Conservation (phyloP, 2,329 filamentous ascomycete species). For the Monosporascus sp. region DNA sequence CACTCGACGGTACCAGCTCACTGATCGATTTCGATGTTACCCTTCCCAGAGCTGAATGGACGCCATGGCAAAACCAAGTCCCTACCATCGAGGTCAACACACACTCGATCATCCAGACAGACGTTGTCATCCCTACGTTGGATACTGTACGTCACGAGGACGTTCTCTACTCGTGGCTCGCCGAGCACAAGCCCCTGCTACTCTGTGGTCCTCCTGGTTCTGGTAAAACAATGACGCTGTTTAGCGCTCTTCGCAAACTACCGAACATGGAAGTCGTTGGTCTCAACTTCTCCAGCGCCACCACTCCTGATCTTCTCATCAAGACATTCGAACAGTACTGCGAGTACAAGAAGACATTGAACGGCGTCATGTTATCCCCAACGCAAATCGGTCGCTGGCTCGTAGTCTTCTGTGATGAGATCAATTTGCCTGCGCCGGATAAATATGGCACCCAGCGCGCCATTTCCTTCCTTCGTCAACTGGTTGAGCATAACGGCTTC, state of each 20-base stretch:
- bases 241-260: constrained; percentile 92
- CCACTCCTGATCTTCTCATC: constrained; percentile 93
- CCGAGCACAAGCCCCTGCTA: constrained; percentile 94
- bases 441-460: constrained; percentile 96
- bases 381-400: constrained; percentile 97
- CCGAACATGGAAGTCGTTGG: constrained; percentile 99
- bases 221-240: constrained; percentile 99
- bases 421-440: constrained; percentile 96
- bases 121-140: constrained; percentile 95
- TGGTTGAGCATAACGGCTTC: constrained; percentile 98
- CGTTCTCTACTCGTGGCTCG: constrained; percentile 98
- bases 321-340: constrained; percentile 99
- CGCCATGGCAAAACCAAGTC: constrained; percentile 90
- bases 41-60: constrained; percentile 83
- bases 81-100: constrained; percentile 96
- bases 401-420: constrained; percentile 98
- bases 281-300: constrained; percentile 98
- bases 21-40: constrained; percentile 94
- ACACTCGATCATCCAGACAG: constrained; percentile 94
- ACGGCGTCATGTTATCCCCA: constrained; percentile 90
- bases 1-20: constrained; percentile 70
- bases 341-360: constrained; percentile 98
- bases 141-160: constrained; percentile 98
- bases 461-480: constrained; percentile 93
- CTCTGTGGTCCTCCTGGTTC: constrained; percentile 97